Base-by-base conservation (phyloP, 768 basidiomycete genomes). In the Rhodosporidiobolus sp. region DNA sequence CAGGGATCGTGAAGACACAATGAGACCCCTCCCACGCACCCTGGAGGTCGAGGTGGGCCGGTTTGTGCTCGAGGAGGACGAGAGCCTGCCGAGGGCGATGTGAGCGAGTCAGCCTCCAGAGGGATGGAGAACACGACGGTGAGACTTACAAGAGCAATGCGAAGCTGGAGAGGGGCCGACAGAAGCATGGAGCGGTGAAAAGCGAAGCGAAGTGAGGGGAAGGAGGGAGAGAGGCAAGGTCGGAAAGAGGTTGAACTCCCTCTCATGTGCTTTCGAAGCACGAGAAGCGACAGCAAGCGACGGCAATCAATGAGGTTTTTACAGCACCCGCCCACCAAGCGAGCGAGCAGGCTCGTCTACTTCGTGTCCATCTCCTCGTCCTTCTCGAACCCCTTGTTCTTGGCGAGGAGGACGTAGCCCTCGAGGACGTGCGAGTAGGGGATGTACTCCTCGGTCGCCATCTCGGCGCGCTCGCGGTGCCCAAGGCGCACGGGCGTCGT, bases 361-460 rank as follows among this genome's bases (percentile, higher is more conserved):
- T 48, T 52, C 30, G 58, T 62, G 32, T 69, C 63, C 69, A 68
- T 72, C 62, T 24, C 24, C 46, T 63, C 61, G 12, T 72, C 74
- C 64, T 74, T 63, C 68, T 81, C 79, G 77, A 80, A 83, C 20
- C 78, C 80, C 77, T 81, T 80, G 76, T 83, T 83, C 78, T 82
- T 83, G 32, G 73, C 72, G 53, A 79, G 52, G 34, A 80, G 65
- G 50, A 77, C 78, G 35, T 75, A 90, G 69, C 94, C 94, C 82
- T 98, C 95, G 61, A 99, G 84, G 34, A 94, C 91, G 78, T 88
- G 87, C 53, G 88, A 86, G 81, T 90, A 99, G 4, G 94, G 90
- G 77, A 97, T 91, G 81, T 84, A 97, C 82, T 99, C 95, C 81
- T 98, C 95, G 57, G 96, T 98, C 22, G 93, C 96, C 72, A 98